phyloP scores from a whole-genome alignment of 1,139 yeast genomes.

The Debaryomyces psychrophilus region DNA sequence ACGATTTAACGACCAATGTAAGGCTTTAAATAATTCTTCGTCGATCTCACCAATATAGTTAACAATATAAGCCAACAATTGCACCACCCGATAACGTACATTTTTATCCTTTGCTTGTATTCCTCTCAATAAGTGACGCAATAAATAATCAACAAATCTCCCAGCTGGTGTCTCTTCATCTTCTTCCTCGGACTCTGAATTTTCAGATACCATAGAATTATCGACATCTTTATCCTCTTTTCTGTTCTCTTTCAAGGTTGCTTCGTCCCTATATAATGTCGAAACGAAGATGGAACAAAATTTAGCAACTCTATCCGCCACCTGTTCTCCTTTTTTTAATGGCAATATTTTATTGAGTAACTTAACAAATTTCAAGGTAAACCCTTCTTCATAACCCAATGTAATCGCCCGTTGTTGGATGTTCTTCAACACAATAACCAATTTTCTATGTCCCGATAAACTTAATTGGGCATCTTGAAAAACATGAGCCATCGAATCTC shows the following conservation, averaged over 20 bases:
- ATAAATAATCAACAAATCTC: conserved; percentile 60
- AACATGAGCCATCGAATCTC: conserved; percentile 59
- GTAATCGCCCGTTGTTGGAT: conserved; percentile 60
- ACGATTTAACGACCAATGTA: conserved; percentile 62
- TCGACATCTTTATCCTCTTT: conserved; percentile 23
- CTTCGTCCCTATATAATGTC: conserved; percentile 44
- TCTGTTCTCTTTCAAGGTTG: conserved; percentile 18
- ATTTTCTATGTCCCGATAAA: conserved; percentile 76
- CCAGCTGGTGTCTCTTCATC: conserved; percentile 47
- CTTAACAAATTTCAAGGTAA: conserved; percentile 60
- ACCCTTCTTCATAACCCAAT: conserved; percentile 57
- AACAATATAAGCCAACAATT: conserved; percentile 72
- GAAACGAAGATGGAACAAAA: conserved; percentile 70
- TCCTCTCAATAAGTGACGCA: conserved; percentile 73
- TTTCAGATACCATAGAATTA: conserved; percentile 18
- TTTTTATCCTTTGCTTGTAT: conserved; percentile 73
- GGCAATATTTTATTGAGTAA: conserved; percentile 67
- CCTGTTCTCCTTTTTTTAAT: conserved; percentile 67
- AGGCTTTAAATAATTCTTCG: conserved; percentile 65
- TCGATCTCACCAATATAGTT: conserved; percentile 77
- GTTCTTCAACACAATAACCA: conserved; percentile 62
- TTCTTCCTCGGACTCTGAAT: conserved; percentile 31
- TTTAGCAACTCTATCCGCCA: conserved; percentile 79
- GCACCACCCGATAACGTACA: conserved; percentile 82
- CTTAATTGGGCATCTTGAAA: conserved; percentile 82